Base-by-base conservation (phyloP, 176 grass and related monocot species). In the Oryza punctata region DNA sequence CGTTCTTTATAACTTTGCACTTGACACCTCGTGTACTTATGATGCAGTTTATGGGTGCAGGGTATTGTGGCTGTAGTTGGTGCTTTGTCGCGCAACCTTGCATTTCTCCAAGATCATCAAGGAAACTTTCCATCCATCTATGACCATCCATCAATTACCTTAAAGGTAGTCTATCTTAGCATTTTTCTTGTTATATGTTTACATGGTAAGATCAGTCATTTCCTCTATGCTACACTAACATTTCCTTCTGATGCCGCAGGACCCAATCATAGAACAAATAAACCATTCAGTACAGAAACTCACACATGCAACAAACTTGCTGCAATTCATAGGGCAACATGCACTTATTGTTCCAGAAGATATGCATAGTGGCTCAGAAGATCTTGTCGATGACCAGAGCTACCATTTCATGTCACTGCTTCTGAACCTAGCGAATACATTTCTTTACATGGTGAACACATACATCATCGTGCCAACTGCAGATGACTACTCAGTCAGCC, bases 381-480 rank as follows among this genome's bases (percentile, higher is more conserved):
- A 95, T 78, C 70, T 78, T 32, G 67, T 75, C 19, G 90, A 93
- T 79, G 92, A 93, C 7, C 49, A 86, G 63, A 90, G 59, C 9
- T 95, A 98, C 78, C 87, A 95, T 83, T 98, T 98, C 78, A 74
- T 84, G 10, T 98, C 96, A 18, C 91, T 98, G 35, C 15, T 93
- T 13, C 81, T 98, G 11, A 98, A 98, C 85, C 61, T 98, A 33
- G 87, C 76, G 23, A 98, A 95, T 41, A 93, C 93, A 30, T 98
- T 95, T 54, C 85, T 98, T 6, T 98, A 98, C 64, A 98, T 98
- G 96, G 81, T 95, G 24, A 98, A 98, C 76, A 98, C 93, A 82
- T 98, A 98, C 60, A 98, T 98, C 66, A 95, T 98, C 33, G 96
- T 98, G 41, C 96, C 96, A 25, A 98, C 93, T 3, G 96, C 96